These are phyloP conservation scores for Suillus placidus DNA, from an alignment of 768 basidiomycete species.

Conservation along the genomic window DNA sequence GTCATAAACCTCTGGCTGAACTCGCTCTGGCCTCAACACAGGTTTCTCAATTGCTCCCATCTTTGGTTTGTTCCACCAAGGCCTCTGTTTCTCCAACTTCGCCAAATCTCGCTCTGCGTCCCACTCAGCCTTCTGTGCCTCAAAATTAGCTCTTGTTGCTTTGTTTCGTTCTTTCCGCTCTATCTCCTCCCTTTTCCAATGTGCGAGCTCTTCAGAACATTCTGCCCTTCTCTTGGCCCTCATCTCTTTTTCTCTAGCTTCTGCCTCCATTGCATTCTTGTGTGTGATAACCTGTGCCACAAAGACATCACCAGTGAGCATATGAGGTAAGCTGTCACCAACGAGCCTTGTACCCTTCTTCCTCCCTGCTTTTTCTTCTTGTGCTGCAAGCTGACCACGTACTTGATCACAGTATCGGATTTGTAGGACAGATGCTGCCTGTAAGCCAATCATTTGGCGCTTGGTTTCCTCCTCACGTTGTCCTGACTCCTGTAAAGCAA, in stretches of 20 bases:
- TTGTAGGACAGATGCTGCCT: conserved; percentile 16
- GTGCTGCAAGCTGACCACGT: conserved; percentile 16
- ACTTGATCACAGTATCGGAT: conserved; percentile 14
- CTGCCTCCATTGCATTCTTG: conserved; percentile 6
- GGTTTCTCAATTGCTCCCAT: conserved; percentile 10
- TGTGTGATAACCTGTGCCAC: conserved; percentile 15
- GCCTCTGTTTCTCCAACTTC: too few species aligned
- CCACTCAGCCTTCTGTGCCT: conserved; percentile 16
- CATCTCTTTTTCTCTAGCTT: conserved; percentile 7
- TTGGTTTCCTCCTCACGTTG: conserved; percentile 3
- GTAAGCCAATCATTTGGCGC: conserved; percentile 12
- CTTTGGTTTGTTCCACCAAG: conserved; percentile 25
- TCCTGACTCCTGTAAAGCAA: conserved; percentile 6
- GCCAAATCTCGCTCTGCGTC: conserved; percentile 19
- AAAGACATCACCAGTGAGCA: too few species aligned
- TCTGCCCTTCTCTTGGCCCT: conserved; percentile 11
- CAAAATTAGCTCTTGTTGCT: conserved; percentile 8
- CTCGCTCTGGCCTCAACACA: conserved; percentile 6
- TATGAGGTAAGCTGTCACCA: too few species aligned
- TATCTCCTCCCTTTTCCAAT: conserved; percentile 21
- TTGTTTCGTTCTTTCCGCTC: conserved; percentile 14
- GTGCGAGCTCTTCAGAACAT: conserved; percentile 9
- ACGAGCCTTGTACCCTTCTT: not conserved
- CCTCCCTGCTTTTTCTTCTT: conserved; percentile 15
- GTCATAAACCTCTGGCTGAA: not conserved